Base-by-base conservation (phyloP, 2,329 filamentous ascomycete genomes). In the Penicillium sp. region DNA sequence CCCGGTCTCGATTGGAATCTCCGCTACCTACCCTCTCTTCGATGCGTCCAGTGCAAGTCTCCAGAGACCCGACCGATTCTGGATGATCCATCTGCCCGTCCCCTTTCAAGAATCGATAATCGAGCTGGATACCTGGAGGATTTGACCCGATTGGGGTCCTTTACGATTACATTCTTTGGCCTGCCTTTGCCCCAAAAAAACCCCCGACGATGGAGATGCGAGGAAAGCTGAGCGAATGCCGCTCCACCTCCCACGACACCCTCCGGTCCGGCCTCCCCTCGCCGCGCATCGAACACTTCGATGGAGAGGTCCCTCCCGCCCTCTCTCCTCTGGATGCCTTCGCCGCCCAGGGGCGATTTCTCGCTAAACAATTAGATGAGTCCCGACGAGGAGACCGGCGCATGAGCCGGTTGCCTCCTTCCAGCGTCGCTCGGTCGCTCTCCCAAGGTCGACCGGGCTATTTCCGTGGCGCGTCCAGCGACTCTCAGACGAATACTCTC, bases 241-340 rank as follows among this genome's bases (percentile, higher is more conserved):
- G 83, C 67, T 79, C 82, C 49, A 74, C 78, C 53, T 85, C 84
- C 33, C 75, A 80, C 46, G 73, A 77, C 24, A 82, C 74, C 10
- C 66, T 76, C 47, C 76, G 80, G 16, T 79, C 79, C 48, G 81
- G 83, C n/a, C 72, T 86, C 30, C 79, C 80, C 57, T 91, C 88
- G n/a, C 88, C 88, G 38, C 85, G 88, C 55, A 76, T 90, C 53
- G 69, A 74, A 56, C 87, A 91, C 70, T 80, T 89, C 51, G 87
- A 88, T 51, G 89, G 89, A 55, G 89, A 92, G 57, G 57, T 72
- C 1, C 92, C 94, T 18, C 94, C 94, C 5, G 89, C 94, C 46
- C 80, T 97, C 50, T 97, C 94, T 7, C 94, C 94, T 10, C 82
- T 99, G 58, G 94, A 99, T 79, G 92, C 92, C 43, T 95, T 99